Evolutionary conservation across 73 alveolate species (phyloP), one percentile per base, ranked within the genome.

Genomic region (Breviolum minutum): DNA sequence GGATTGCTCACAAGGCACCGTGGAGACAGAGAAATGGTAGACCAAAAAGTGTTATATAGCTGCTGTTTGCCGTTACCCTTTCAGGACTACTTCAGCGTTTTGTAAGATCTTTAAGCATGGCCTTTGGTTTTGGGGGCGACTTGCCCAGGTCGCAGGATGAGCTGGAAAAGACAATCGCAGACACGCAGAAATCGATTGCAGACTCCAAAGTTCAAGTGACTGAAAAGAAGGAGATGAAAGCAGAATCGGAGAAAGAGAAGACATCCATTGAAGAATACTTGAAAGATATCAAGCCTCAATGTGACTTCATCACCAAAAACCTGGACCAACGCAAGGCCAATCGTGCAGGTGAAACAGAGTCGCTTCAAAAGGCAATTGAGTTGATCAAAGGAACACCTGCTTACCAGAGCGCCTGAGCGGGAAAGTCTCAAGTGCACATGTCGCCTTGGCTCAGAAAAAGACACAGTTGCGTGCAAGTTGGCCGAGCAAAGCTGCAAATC

Each of bases 271-370:
- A 76, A 76, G 85, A 76, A 24, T 76, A 76, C 62, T 76, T 76
- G 85, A 61, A 22, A 27, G 85, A 76, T n/a, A 76, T 76, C 85
- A 76, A 76, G 20, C 85, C 85, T 22, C 86, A 77, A 29, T 77
- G 86, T 77, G 86, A 77, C 86, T 77, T 77, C n/a, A 77, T 77
- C 86, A 77, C 86, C 63, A 77, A 77, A n/a, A 77, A 77, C 62
- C 86, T 77, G 86, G 86, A 77, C 32, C 86, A 77, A 77, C 86
- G 86, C 86, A 77, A 77, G 86, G 86, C 86, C 86, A 77, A 77
- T 20, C 86, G 86, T 77, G 86, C 86, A 77, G 86, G 86, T 77
- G 86, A 77, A 29, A 77, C 86, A 77, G 62, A 77, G 26, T 77
- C 86, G 5, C 86, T 77, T 11, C 63, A 77, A 77, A 77, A 77